These are phyloP conservation scores for Porcisia deanei DNA, from an alignment of 208 protist species.

Conservation along the genomic window DNA sequence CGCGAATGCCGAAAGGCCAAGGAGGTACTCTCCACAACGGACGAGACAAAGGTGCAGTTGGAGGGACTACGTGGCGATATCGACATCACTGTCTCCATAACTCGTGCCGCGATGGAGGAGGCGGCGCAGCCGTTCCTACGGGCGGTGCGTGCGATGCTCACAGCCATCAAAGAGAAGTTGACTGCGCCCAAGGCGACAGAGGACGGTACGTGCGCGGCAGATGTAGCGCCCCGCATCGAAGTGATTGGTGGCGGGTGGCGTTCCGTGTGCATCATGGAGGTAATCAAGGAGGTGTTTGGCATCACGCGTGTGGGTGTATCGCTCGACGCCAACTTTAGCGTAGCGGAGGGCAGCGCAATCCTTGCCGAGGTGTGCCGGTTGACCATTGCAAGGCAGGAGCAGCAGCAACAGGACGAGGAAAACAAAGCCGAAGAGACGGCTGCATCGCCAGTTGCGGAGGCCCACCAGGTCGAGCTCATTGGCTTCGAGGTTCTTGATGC, in stretches of 20 bases:
- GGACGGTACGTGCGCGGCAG: slow-evolving; percentile 3
- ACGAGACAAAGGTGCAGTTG: slow-evolving; percentile 50
- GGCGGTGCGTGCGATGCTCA: slow-evolving; percentile 43
- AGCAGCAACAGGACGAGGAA: slow-evolving; percentile 16
- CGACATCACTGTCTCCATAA: slow-evolving; percentile 48
- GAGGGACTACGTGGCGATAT: slow-evolving; percentile 55
- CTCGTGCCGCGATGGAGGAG: slow-evolving; percentile 36
- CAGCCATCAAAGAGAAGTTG: slow-evolving; percentile 26
- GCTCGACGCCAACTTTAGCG: slow-evolving; percentile 62
- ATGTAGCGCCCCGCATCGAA: slow-evolving; percentile 48
- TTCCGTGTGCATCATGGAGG: slow-evolving; percentile 43
- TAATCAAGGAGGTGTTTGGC: slow-evolving; percentile 47
- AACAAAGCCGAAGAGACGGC: slow-evolving; percentile 1
- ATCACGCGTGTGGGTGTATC: slow-evolving; percentile 47
- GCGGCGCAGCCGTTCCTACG: slow-evolving; percentile 32
- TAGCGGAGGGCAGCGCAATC: slow-evolving; percentile 74
- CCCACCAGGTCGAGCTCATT: slow-evolving; percentile 44
- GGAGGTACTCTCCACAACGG: slow-evolving; percentile 69
- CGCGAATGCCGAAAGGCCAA: slow-evolving; percentile 72
- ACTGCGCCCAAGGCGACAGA: slow-evolving; percentile 6
- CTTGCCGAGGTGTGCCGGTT: slow-evolving; percentile 32
- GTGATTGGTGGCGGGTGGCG: slow-evolving; percentile 80
- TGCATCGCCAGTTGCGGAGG: slow-evolving; percentile 7
- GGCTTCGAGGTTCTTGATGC: slow-evolving; percentile 35
- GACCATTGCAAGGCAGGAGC: not conserved